Conservation (phyloP, 371 early-diverging fungal genomes). For the Mycotypha africana region DNA sequence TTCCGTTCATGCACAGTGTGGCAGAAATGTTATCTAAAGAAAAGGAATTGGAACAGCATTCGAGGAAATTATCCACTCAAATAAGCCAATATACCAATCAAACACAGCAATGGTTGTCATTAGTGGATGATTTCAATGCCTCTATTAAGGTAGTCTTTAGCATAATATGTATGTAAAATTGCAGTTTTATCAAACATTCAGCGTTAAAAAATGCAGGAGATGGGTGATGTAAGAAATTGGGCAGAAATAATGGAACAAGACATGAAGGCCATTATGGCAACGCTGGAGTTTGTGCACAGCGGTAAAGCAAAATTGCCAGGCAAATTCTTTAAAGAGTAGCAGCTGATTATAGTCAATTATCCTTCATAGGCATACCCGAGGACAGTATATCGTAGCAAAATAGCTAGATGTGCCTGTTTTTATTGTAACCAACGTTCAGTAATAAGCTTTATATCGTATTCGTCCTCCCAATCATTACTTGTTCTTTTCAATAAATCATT, state of each 20-base stretch:
- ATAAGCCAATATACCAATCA: constrained; percentile 47
- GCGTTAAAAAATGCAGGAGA: constrained; percentile 38
- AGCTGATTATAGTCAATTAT: too few relatives aligned
- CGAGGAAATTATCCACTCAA: constrained; percentile 45
- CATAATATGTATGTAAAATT: background rate
- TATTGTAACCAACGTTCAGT: too few relatives aligned
- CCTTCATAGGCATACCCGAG: too few relatives aligned
- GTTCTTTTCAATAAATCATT: too few relatives aligned
- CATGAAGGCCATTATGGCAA: constrained; percentile 25
- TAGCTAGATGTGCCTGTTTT: too few relatives aligned
- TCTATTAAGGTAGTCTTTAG: constrained; percentile 46
- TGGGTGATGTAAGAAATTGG: constrained; percentile 84
- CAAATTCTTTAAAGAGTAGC: too few relatives aligned
- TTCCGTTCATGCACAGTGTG: too few relatives aligned
- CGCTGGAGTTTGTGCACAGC: constrained; percentile 26
- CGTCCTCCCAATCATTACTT: too few relatives aligned
- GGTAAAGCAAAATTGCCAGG: too few relatives aligned
- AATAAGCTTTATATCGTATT: too few relatives aligned
- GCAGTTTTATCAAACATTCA: background rate
- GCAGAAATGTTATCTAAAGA: constrained; percentile 53
- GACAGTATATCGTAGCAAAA: too few relatives aligned
- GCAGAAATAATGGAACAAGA: constrained; percentile 49
- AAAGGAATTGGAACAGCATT: constrained; percentile 59
- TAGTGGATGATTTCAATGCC: constrained; percentile 55
- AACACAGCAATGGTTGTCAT: constrained; percentile 59